Base-by-base conservation (phyloP, 805 yeast species). In the Metschnikowia bowlesiae region DNA sequence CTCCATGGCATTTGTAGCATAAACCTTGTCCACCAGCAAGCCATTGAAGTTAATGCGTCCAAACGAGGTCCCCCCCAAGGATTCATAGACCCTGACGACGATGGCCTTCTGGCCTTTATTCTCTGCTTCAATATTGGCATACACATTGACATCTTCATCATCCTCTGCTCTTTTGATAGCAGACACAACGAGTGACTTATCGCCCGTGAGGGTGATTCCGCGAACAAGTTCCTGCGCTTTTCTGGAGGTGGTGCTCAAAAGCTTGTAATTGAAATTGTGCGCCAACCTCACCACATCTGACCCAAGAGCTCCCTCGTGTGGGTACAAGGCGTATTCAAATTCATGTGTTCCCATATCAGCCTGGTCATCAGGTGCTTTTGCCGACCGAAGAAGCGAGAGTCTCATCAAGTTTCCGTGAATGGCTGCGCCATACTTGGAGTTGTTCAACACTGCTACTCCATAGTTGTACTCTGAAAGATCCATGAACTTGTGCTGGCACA, bases 341-440 rank as follows among this genome's bases (percentile, higher is more conserved):
- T 73, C 74, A 67, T 92, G 99, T 16, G 70, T 63, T 2, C 97
- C 98, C 87, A 94, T 89, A 66, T 92, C 99, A 8, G 98, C 97
- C 63, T 82, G 77, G 8, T 85, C 91, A 76, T 92, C 99, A 0
- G 99, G 99, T 18, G 89, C 87, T 68, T 94, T 92, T 31, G 99
- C 90, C 11, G 97, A 82, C 63, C 99, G 83, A 61, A 92, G 71
- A 53, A 94, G 71, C 1, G 96, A 88, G 45, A 94, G 73, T 44
- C 97, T 82, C 83, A 92, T 87, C 63, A 83, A 68, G 58, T 89
- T 89, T n/a, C 99, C 99, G 62, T 89, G 97, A 16, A 91, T 84
- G 0, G 96, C 79, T 58, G 89, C 95, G 8, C 99, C 99, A 63
- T 89, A 92, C 67, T 92, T 92, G 63, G 84, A 79, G 68, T 89